Evolutionary conservation across 495 filamentous ascomycete genomes (phyloP), one percentile per base, ranked within the genome.

Genomic region (Talaromyces trachyspermus): DNA sequence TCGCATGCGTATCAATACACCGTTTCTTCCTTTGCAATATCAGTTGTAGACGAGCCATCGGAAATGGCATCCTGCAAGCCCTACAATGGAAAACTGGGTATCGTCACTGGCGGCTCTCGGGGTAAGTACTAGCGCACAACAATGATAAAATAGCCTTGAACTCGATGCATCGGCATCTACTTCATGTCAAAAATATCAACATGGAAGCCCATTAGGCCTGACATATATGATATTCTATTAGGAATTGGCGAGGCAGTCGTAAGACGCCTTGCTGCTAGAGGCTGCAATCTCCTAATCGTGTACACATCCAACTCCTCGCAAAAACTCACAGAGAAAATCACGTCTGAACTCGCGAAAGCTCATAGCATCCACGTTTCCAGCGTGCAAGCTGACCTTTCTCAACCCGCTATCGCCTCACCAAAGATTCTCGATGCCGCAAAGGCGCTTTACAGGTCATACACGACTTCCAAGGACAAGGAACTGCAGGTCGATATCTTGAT

Each of bases 401-500:
- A 33, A 20, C 48, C 48, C 4, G 40, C 12, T 12, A 15, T 7
- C 3, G 48, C 48, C 2, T 33, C 38, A 18, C 40, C 36, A 0
- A 43, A 30, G 11, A 49, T 49, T 11, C 7, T 49, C 25, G 48
- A 49, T 2, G 48, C 48, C 3, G 48, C 48, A 4, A 41, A 35
- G 14, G 20, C 15, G 10, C 25, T 49, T 5, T 49, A 42, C 27
- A 42, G 25, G 11, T 42, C 48, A 11, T 49, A 43, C 46, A 14
- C 15, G 5, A 3, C 44, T 1, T 4, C 27, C 15, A 38, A 22
- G 20, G 24, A 14, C 10, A 51, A 41, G 30, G 41, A 46, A 9
- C 6, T 44, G 12, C 77, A 81, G 51, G 75, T 90, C 61, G 83
- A 89, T 61, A 85, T 90, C 55, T 55, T 88, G 14, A 66, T 90